phyloP scores from a whole-genome alignment of 495 filamentous ascomycete genomes.

The Recurvomyces mirabilis region DNA sequence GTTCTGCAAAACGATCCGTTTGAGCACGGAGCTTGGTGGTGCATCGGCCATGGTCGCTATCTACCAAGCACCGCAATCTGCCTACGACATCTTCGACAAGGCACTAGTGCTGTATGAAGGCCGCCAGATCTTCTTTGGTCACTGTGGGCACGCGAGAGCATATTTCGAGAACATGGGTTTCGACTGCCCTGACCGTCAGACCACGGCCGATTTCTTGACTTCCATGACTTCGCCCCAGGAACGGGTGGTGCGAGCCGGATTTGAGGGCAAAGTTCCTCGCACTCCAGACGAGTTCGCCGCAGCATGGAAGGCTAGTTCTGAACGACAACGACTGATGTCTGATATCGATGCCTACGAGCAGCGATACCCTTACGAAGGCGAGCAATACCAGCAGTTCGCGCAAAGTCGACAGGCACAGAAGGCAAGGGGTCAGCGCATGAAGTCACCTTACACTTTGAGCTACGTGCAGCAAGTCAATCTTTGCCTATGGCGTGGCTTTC shows the following conservation, averaged over 20 bases:
- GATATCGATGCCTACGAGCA: constrained; percentile 63
- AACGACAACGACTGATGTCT: constrained; percentile 49
- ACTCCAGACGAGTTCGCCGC: constrained; percentile 59
- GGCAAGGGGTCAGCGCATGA: constrained; percentile 38
- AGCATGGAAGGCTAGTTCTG: constrained; percentile 64
- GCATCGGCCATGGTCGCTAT: constrained; percentile 32
- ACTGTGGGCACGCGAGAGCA: constrained; percentile 20
- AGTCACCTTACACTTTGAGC: constrained; percentile 24
- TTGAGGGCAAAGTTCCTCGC: constrained; percentile 52
- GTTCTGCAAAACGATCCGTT: constrained; percentile 34
- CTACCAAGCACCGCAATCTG: constrained; percentile 32
- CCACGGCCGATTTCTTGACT: constrained; percentile 60
- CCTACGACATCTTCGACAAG: constrained; percentile 34
- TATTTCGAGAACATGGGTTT: constrained; percentile 48
- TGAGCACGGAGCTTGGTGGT: constrained; percentile 29
- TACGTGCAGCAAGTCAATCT: constrained; percentile 21
- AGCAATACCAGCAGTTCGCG: constrained; percentile 55
- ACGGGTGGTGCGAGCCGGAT: constrained; percentile 49
- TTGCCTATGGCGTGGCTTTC: constrained; percentile 60
- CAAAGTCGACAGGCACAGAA: constrained; percentile 55
- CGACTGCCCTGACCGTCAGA: constrained; percentile 48
- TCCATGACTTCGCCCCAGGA: constrained; percentile 58
- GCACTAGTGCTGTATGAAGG: constrained; percentile 34
- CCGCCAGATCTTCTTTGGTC: constrained; percentile 34
- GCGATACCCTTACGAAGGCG: constrained; percentile 51